Evolutionary conservation across 345 rosid species (phyloP), one percentile per base, ranked within the genome.

Genomic region (thale cress (Arabidopsis thaliana)): DNA sequence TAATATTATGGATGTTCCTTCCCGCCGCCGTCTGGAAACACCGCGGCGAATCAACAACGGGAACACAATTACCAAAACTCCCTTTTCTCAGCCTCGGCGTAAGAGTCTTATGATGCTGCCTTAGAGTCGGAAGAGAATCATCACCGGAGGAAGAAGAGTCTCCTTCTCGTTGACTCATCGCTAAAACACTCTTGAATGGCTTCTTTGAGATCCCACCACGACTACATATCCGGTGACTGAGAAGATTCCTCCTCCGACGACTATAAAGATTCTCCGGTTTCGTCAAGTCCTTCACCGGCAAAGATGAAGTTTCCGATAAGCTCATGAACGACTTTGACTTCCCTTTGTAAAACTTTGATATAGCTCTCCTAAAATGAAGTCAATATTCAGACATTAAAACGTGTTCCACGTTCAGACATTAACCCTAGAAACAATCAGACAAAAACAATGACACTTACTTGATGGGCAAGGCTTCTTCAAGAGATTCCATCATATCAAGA

Each of bases 311-410:
- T 1, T 86, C 87, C 0, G 71, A 71, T 25, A 94, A 76, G 66
- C 71, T 87, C 5, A 83, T 82, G 78, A 82, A 91, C 0, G 96
- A 89, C 78, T 84, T 91, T 0, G 98, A 89, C 67, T 86, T 91
- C 2, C 98, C 98, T 20, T 72, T 73, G 79, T 88, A 91, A 74
- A 86, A 91, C 32, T 71, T 84, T 0, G 97, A 91, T 42, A 93
- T 86, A 1, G 96, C 90, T 77, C 83, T 85, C 84, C 95, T 88
- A 49, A 22, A 50, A 48, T 16, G 84, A 45, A 24, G 8, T 36
- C 23, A 56, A 45, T 6, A 25, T 55, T 45, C 36, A 14, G 30
- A 49, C 28, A 33, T 1, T 44, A 40, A 70, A 10, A 49, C 16
- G 32, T 16, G 12, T 45, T 20, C 32, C 20, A 45, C 1, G 42